Base-by-base conservation (phyloP, 768 basidiomycete genomes). In the Boletus pseudopeckii region DNA sequence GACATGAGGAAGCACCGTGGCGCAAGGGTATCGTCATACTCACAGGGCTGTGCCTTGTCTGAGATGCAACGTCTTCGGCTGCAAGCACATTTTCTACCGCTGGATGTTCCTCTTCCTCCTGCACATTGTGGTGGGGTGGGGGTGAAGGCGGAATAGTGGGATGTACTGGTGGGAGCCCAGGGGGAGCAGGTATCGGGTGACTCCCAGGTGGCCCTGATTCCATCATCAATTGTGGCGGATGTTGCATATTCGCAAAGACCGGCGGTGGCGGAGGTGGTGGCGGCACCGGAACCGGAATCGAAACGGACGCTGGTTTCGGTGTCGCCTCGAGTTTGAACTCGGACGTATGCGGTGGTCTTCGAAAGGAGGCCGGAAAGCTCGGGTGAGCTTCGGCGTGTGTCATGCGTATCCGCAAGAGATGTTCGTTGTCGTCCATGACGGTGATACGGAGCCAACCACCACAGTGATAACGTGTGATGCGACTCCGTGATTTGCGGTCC, bases 401-500 rank as follows among this genome's bases (percentile, higher is more conserved):
- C 70, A 70, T 70, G 49, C 69, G 69, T 61, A 70, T 72, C 28
- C 69, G 69, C 32, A 70, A 51, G 26, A 72, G 68, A 28, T 61
- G 62, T 41, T 70, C 69, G 41, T 72, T 70, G 49, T 70, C 70
- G 20, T 70, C 70, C 70, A 70, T 68, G 53, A 72, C 71, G 28
- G 69, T 70, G 55, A 70, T 72, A 20, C 70, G 69, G 22, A 70
- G 61, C 69, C 69, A 70, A 17, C 69, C 69, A 2, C 70, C 69
- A 32, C 69, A 70, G 36, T 72, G 70, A 24, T 68, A 70, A 34
- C 69, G 69, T 1, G 65, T 68, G 54, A 70, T 70, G 42, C 70
- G 68, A 52, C 64, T 66, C 17, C 69, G 66, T 45, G 70, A 72
- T 56, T 72, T 71, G 45, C 69, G 69, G 39, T 70, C 69, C 24